A percentile compares a stretch with the other conserved stretches of the same genome.
Evolutionary conservation across 148 eudicot species (phyloP).

Genomic region (Camellia japonica): DNA sequence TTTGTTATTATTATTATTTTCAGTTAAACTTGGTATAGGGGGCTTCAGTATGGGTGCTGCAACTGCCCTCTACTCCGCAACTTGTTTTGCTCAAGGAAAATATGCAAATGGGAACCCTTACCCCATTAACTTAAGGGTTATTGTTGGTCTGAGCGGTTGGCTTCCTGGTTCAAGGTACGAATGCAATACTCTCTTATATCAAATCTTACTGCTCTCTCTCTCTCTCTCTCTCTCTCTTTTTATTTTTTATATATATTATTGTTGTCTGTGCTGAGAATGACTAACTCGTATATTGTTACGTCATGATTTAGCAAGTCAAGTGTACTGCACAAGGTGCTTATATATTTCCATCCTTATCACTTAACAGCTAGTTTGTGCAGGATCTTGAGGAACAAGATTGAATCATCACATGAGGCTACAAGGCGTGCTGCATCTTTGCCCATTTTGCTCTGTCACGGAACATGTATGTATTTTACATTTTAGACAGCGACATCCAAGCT

Average conservation of each 20-base stretch:
- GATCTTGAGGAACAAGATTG: constrained; percentile 68
- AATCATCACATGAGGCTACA: constrained; percentile 25
- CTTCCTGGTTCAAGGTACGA: constrained; percentile 87
- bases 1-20: not conserved
- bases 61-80: constrained; percentile 85
- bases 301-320: not conserved
- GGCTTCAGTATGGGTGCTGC: constrained; percentile 99
- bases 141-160: constrained; percentile 93
- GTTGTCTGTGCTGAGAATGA: not conserved
- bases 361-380: constrained; percentile 33
- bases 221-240: not conserved
- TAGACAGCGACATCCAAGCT: not conserved
- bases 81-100: constrained; percentile 77
- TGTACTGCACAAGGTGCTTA: not conserved
- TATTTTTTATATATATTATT: not conserved
- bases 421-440: constrained; percentile 90
- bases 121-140: constrained; percentile 64
- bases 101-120: constrained; percentile 73
- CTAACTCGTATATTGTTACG: not conserved
- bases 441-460: constrained; percentile 84
- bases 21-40: constrained; percentile 97
- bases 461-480: constrained; percentile 35
- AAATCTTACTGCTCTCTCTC: not conserved
- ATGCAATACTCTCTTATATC: not conserved
- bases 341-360: not conserved